Base-by-base conservation (phyloP, 179 eudicot species). In the Actinidia arguta region DNA sequence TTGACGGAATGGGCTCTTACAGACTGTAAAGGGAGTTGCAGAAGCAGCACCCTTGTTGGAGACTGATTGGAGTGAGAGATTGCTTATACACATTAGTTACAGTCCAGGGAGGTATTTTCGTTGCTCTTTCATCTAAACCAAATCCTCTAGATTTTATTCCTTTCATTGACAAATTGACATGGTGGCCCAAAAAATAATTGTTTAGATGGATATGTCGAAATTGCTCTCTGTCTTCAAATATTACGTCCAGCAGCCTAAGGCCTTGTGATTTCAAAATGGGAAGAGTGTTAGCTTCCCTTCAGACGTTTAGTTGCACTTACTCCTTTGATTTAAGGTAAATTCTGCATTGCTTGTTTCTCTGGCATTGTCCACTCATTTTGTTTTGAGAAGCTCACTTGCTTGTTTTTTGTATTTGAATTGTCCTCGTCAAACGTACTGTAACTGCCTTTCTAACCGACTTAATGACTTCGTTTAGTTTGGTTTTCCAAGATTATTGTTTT, bases 221-320 rank as follows among this genome's bases (percentile, higher is more conserved):
- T 85, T 93, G 93, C 88, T 78, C 91, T 3, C 52, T 95, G 76
- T 87, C 95, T 86, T 92, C 98, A 83, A 94, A 92, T 89, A 89
- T 96, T 64, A 86, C 98, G 39, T 90, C 97, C 58, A 92, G 92
- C 91, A 95, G 92, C 83, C 87, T 96, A 81, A 90, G 94, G 59
- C 98, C 98, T 73, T 94, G 98, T 91, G 99, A 96, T 85, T 95
- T 96, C 82, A 95, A 91, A 87, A 86, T 92, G 95, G 98, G 97
- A 87, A 89, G 82, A 84, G 91, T 92, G 64, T 84, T 95, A 36
- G 87, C 86, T 78, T 88, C 98, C 75, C 92, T 95, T 83, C 97
- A 95, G 81, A 86, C 88, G 75, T 92, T 95, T 88, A 85, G 86
- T 85, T 95, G 97, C 87, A 86, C 85, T 71, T 95, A 96, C 85